Evolutionary conservation across 2,329 filamentous ascomycete genomes (phyloP).

Genomic region (Colletotrichum tropicicola): DNA sequence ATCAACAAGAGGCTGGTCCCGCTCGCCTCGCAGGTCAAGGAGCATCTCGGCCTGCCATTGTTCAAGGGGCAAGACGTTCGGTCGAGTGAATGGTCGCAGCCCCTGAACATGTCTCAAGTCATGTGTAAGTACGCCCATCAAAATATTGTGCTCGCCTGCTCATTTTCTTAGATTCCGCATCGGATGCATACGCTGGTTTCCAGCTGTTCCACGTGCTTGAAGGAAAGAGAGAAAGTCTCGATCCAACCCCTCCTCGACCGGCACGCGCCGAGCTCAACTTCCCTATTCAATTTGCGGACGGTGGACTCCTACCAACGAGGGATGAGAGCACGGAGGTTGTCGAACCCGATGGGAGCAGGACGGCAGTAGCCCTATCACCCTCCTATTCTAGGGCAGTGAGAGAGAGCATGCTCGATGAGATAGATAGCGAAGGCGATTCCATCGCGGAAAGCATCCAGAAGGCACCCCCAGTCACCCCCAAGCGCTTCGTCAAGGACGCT

Average conservation of each 20-base stretch:
- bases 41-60: conserved; percentile 77
- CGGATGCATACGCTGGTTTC: conserved; percentile 83
- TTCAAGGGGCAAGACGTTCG: conserved; percentile 78
- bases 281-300: conserved; percentile 67
- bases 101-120: conserved; percentile 71
- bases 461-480: conserved; percentile 7
- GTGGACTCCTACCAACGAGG: conserved; percentile 38
- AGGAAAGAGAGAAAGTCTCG: conserved; percentile 69
- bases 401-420: conserved; percentile 37
- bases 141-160: conserved; percentile 29
- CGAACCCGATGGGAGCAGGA: conserved; percentile 37
- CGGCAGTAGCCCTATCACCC: conserved; percentile 4
- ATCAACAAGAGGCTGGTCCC: conserved; percentile 75
- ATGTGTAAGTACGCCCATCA: conserved; percentile 62
- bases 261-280: conserved; percentile 72
- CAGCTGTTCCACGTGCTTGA: conserved; percentile 80
- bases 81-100: conserved; percentile 76
- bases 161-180: conserved; percentile 71
- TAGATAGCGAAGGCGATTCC: conserved; percentile 27
- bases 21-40: conserved; percentile 74
- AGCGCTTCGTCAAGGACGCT: conserved; percentile 43
- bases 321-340: conserved; percentile 42
- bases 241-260: conserved; percentile 77
- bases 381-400: background rate
- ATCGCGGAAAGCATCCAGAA: conserved; percentile 26